Evolutionary conservation across 2,329 filamentous ascomycete genomes (phyloP).

Genomic region (Pseudogymnoascus sp.): DNA sequence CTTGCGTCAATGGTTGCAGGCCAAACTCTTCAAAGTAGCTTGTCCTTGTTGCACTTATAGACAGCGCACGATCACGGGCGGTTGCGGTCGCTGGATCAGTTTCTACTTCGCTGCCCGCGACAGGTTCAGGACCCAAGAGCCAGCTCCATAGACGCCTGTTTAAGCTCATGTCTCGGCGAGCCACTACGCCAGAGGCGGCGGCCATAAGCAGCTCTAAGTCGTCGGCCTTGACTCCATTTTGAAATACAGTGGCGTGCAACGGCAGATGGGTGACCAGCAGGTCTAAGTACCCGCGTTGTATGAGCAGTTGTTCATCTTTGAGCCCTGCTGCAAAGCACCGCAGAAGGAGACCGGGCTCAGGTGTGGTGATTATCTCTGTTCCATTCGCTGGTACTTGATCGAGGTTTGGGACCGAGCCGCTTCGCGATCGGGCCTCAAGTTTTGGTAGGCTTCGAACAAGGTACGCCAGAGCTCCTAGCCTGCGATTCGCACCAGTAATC

Average conservation of each 20-base stretch:
- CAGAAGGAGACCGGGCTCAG: constrained; percentile 83
- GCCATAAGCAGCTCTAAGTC: constrained; percentile 77
- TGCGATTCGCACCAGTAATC: constrained; percentile 78
- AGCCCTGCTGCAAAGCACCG: constrained; percentile 89
- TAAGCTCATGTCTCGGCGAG: constrained; percentile 88
- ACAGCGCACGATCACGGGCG: constrained; percentile 19
- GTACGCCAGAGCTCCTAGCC: constrained; percentile 82
- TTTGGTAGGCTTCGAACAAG: constrained; percentile 70
- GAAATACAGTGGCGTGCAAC: constrained; percentile 71
- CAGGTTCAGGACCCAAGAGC: constrained; percentile 73
- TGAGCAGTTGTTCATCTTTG: constrained; percentile 76
- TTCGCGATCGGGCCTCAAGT: constrained; percentile 40
- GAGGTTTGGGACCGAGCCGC: neutral
- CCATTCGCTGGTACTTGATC: constrained; percentile 22
- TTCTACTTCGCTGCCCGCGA: constrained; percentile 38
- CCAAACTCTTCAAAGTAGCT: constrained; percentile 80
- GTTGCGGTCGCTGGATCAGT: constrained; percentile 36
- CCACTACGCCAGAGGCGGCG: constrained; percentile 80
- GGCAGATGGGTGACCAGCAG: constrained; percentile 85
- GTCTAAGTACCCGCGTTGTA: constrained; percentile 90
- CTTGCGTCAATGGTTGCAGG: constrained; percentile 61
- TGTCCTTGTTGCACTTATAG: constrained; percentile 45
- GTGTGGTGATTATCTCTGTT: constrained; percentile 61
- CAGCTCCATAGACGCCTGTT: constrained; percentile 94
- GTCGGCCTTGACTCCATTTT: constrained; percentile 58